Base-by-base conservation (phyloP, 148 eudicot genomes). In the Nyssa sinensis region DNA sequence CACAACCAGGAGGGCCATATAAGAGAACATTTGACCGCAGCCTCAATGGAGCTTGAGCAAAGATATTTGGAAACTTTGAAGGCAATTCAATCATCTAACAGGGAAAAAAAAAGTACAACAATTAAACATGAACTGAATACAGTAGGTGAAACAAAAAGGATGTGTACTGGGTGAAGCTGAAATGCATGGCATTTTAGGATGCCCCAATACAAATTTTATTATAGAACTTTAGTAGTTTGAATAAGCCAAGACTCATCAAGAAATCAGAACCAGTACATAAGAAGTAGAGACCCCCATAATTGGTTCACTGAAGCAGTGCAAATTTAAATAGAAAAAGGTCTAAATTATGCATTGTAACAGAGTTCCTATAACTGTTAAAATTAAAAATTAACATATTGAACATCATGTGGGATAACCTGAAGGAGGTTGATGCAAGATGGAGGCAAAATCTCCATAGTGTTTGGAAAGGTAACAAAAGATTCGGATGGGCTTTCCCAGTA, bases 1-100 rank as follows among this genome's bases (percentile, higher is more conserved):
- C 98, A 83, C 98, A 94, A 58, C 98, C 98, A 86, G 98, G 98
- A 69, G 98, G 97, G 29, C 98, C 98, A 79, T 92, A 94, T 74
- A 94, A 81, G 69, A 94, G 96, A 74, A 92, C 91, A 86, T 94
- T 94, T 74, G 98, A 87, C 47, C 98, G 88, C 82, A 94, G 61
- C 82, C 98, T 88, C 49, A 94, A 67, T 63, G 97, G 98, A 73
- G 90, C 86, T 84, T 90, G 90, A 59, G 89, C 81, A 82, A 94
- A 94, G 39, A 94, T 82, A 82, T 81, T 82, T 58, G 97, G 92
- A 47, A 94, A 94, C 77, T 89, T 94, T 39, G 98, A 92, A 74
- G 98, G 98, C 70, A 94, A 70, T 76, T 94, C 98, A 78, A 94
- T 92, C 96, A 94, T 94, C 96, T 94, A 65, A 67, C 5, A 67